These are phyloP conservation scores for Saturnispora quitensis DNA, from an alignment of 805 yeast species.

Conservation along the genomic window DNA sequence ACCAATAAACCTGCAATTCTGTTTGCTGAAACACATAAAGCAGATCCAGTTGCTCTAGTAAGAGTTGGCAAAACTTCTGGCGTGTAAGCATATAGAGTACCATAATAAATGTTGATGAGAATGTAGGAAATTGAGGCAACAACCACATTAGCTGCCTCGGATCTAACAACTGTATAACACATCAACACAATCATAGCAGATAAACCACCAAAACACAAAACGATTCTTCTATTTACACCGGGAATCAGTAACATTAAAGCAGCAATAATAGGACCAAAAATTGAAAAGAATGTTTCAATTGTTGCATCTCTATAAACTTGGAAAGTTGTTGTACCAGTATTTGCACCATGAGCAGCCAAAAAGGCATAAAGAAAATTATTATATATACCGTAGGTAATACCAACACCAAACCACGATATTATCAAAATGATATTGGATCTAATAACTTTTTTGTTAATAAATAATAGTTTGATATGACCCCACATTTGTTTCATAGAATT, in stretches of 20 bases:
- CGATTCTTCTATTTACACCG: constrained; percentile 46
- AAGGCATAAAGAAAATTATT: constrained; percentile 46
- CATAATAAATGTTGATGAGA: constrained; percentile 42
- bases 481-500: constrained; percentile 18
- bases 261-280: constrained; percentile 47
- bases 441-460: constrained; percentile 36
- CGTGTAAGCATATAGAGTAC: constrained; percentile 54
- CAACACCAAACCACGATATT: constrained; percentile 48
- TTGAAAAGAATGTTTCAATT: constrained; percentile 37
- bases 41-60: constrained; percentile 51
- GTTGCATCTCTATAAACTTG: constrained; percentile 41
- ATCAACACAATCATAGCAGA: constrained; percentile 50
- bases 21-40: constrained; percentile 46
- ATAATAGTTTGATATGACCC: constrained; percentile 37
- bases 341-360: constrained; percentile 42
- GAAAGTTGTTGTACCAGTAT: constrained; percentile 31
- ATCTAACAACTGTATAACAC: constrained; percentile 53
- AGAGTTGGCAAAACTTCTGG: constrained; percentile 53
- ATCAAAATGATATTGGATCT: constrained; percentile 36
- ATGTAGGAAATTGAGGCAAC: constrained; percentile 41
- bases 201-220: constrained; percentile 43
- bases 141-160: constrained; percentile 45
- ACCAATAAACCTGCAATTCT: constrained; percentile 48
- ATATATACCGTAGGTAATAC: constrained; percentile 49
- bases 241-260: constrained; percentile 30